phyloP scores from a whole-genome alignment of 768 basidiomycete species.

The Mycena belliarum region DNA sequence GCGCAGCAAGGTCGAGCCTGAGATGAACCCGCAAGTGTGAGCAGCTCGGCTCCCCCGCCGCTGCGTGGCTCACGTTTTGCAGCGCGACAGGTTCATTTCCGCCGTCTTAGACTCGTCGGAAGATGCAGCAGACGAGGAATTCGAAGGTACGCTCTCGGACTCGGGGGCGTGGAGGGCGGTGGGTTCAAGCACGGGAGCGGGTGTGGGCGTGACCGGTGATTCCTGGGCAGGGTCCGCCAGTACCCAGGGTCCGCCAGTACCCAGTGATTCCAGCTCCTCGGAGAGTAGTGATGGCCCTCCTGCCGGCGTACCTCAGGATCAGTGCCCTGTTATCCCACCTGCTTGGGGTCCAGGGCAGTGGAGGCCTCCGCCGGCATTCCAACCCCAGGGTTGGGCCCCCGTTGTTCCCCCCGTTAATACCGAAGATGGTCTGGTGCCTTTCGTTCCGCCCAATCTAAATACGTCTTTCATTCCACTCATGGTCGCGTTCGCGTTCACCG shows the following conservation, averaged over 20 bases:
- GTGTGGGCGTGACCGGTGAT: no score
- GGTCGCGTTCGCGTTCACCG: background rate
- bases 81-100: conserved; percentile 56
- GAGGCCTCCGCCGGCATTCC: conserved; percentile 11
- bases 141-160: no score
- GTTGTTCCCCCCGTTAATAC: conserved; percentile 44
- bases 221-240: background rate
- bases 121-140: no score
- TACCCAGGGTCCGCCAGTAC: background rate
- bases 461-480: conserved; percentile 21
- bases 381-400: conserved; percentile 20
- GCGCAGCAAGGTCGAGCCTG: conserved; percentile 89
- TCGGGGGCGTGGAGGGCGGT: no score
- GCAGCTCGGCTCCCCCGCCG: background rate
- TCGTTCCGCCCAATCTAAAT: conserved; percentile 23
- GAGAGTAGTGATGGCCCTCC: background rate
- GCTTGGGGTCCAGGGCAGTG: background rate
- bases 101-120: no score
- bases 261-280: conserved; percentile 14
- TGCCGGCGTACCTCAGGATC: conserved; percentile 6
- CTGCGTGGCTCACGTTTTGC: no score
- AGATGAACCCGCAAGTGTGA: conserved; percentile 99
- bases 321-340: conserved; percentile 1
- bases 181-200: no score
- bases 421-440: conserved; percentile 3